These are phyloP conservation scores for Sequoia sempervirens DNA, from an alignment of 75 land plant genomes.

Conservation along the genomic window DNA sequence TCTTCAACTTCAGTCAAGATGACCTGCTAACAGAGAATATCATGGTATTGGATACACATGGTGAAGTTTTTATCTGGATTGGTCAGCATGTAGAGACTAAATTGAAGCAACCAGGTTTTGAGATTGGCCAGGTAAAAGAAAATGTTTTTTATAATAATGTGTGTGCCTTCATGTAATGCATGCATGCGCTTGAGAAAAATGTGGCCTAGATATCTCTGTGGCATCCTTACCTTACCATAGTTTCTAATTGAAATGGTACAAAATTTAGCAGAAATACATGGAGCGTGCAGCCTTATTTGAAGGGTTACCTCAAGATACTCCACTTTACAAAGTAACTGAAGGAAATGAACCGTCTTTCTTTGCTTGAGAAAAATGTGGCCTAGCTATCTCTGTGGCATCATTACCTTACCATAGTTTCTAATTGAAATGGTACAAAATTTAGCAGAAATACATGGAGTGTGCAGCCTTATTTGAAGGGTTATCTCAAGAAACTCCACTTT, in stretches of 20 bases:
- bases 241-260: not conserved
- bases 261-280: conserved; percentile 19
- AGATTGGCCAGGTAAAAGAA: conserved; percentile 22
- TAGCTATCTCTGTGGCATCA: not conserved
- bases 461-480: conserved; percentile 24
- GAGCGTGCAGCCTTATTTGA: conserved; percentile 26
- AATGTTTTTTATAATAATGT: not conserved
- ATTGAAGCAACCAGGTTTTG: conserved; percentile 26
- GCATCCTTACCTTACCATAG: not conserved
- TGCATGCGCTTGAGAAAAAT: not conserved
- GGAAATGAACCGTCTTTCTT: conserved; percentile 45
- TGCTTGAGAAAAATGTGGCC: not conserved
- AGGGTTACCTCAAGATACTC: conserved; percentile 22
- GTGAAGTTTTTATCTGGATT: conserved; percentile 32
- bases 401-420: not conserved
- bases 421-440: not conserved
- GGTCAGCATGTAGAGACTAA: conserved; percentile 30
- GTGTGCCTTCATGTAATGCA: not conserved
- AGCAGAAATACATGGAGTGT: conserved; percentile 29
- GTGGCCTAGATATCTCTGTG: not conserved
- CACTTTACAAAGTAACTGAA: conserved; percentile 28
- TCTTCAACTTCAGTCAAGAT: too few relatives aligned
- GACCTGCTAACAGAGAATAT: conserved; percentile 40
- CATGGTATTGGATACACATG: conserved; percentile 34
- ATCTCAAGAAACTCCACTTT: conserved; percentile 26